Percentiles rank a stretch among this genome's conserved stretches.
Conservation (phyloP, 257 asterid genomes). For the Asclepias syriaca region DNA sequence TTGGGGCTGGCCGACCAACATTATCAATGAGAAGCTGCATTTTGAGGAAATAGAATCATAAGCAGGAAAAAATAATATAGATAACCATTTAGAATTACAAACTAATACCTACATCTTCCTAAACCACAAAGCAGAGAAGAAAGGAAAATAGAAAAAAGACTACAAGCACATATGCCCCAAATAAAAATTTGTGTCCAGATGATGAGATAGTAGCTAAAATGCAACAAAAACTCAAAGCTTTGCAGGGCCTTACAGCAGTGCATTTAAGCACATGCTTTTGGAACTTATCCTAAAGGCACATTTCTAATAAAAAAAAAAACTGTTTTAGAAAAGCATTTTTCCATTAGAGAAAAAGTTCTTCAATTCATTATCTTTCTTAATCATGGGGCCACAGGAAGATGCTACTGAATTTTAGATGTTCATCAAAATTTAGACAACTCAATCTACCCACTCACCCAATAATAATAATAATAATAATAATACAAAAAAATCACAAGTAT, state of each 20-base stretch:
- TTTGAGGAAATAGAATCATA: constrained; percentile 1
- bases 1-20: constrained; percentile 78
- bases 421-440: too few relatives aligned
- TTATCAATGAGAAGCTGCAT: constrained; percentile 91
- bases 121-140: neutral
- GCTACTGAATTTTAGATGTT: too few relatives aligned
- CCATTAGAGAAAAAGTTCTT: neutral
- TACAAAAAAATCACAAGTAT: neutral
- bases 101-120: neutral
- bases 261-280: neutral
- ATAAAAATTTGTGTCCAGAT: neutral
- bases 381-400: too few relatives aligned
- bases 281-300: neutral
- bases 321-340: neutral
- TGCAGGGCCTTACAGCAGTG: neutral
- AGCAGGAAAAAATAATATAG: neutral
- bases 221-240: neutral
- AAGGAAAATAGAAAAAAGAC: neutral
- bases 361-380: neutral
- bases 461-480: neutral
- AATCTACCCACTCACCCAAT: too few relatives aligned
- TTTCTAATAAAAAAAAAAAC: neutral
- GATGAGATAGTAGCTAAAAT: neutral
- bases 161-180: neutral
- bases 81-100: neutral